Evolutionary conservation across 2,329 filamentous ascomycete genomes (phyloP), one percentile per base, ranked within the genome.

Genomic region (Aschersonia sp.): DNA sequence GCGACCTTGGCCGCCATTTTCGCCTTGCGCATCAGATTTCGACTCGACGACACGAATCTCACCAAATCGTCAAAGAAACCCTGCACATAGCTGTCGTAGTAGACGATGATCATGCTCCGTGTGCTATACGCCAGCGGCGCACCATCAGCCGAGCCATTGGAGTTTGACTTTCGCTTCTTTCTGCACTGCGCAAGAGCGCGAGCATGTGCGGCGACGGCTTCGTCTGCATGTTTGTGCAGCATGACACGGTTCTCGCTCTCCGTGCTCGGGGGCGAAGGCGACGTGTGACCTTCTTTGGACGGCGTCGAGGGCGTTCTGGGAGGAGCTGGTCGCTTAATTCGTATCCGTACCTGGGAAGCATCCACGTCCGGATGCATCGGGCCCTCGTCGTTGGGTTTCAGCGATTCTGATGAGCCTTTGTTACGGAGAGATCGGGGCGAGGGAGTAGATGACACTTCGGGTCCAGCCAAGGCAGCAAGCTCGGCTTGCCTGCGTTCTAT

Each of bases 11-110:
- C 81, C 47, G 85, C 84, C 83, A 88, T 87, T 66, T 87, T 92
- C 47, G 84, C 87, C 65, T 91, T 94, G 45, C 89, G 82, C 62
- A 96, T 82, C 54, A 86, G 72, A 64, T 94, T 94, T 49, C 89
- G 74, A 45, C 84, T 85, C 1, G 79, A 78, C 4, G 85, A 87
- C 38, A 96, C 81, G 48, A 85, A 84, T 52, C 87, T 82, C 49
- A 95, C 89, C 45, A 95, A 68, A 48, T 83, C 74, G 56, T 94
- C 89, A 54, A 96, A 88, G 40, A 83, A 80, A 46, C 79, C 79
- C 60, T 96, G 89, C 3, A 94, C 82, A 52, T 87, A 82, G 55
- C 84, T 86, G 60, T 96, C 89, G 61, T 96, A 96, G 64, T 88
- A 89, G n/a, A 96, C 85, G 41, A 92, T 82, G 41, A 91, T 82